A percentile compares a stretch with the other conserved stretches of the same genome.
These are phyloP conservation scores for Penicillium tannophilum DNA, from an alignment of 495 filamentous ascomycete genomes.

Conservation along the genomic window DNA sequence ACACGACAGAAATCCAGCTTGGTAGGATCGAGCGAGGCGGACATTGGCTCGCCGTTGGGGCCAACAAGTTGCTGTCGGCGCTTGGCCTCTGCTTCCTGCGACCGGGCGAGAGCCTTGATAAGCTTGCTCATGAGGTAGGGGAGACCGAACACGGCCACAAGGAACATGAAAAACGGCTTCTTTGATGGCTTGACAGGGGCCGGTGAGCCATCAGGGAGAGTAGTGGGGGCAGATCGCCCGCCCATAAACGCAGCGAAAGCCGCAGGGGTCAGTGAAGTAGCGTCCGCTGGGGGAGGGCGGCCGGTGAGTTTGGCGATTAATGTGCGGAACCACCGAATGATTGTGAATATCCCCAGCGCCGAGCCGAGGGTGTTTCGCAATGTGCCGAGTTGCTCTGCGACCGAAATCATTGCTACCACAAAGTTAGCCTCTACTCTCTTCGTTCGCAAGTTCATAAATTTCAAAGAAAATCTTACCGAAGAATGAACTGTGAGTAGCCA, in stretches of 20 bases:
- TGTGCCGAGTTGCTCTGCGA: conserved; percentile 95
- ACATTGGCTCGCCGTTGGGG: conserved; percentile 50
- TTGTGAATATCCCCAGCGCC: conserved; percentile 89
- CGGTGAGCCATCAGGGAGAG: conserved; percentile 57
- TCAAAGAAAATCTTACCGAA: conserved; percentile 68
- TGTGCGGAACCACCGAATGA: conserved; percentile 92
- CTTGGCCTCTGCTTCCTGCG: conserved; percentile 77
- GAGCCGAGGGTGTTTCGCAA: conserved; percentile 94
- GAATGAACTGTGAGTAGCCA: conserved; percentile 99
- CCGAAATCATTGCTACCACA: conserved; percentile 88
- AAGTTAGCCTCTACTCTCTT: conserved; percentile 14
- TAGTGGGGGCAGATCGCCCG: conserved; percentile 39
- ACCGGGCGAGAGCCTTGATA: conserved; percentile 78
- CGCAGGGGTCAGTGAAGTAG: conserved; percentile 81
- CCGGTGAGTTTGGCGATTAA: conserved; percentile 93
- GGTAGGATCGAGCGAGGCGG: conserved; percentile 67
- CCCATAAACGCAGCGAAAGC: conserved; percentile 85
- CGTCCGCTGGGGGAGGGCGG: conserved; percentile 82
- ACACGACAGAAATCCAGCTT: conserved; percentile 95
- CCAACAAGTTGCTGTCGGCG: conserved; percentile 56
- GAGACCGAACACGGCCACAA: conserved; percentile 89
- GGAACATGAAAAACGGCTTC: conserved; percentile 95
- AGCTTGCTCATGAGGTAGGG: conserved; percentile 96
- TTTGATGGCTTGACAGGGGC: conserved; percentile 73
- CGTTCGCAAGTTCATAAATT: background rate